Evolutionary conservation across 2,329 filamentous ascomycete species (phyloP).

Genomic region (Passalora sequoiae): DNA sequence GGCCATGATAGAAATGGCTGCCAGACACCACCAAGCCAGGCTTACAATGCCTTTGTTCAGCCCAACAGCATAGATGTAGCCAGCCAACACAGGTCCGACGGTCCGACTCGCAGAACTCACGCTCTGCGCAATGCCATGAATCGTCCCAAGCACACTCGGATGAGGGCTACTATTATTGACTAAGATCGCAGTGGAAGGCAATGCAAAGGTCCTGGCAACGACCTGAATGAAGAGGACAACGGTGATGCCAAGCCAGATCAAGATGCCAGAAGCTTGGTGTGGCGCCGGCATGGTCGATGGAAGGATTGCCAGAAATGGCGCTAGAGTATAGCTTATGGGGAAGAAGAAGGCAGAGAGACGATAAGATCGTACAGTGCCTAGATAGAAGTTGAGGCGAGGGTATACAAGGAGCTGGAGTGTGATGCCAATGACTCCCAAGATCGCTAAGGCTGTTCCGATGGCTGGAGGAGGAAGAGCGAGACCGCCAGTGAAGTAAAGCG

Average conservation of each 20-base stretch:
- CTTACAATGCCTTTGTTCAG: constrained; percentile 51
- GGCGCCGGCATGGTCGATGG: constrained; percentile 39
- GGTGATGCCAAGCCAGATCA: constrained; percentile 42
- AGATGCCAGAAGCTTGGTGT: constrained; percentile 35
- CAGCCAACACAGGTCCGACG: constrained; percentile 50
- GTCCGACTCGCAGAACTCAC: constrained; percentile 51
- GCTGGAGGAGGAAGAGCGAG: constrained; percentile 44
- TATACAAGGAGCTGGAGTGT: constrained; percentile 44
- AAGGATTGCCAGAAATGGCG: constrained; percentile 42
- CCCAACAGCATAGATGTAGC: constrained; percentile 50
- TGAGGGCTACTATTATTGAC: constrained; percentile 58
- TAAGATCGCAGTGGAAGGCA: constrained; percentile 56
- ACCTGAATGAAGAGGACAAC: constrained; percentile 43
- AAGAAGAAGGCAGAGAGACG: constrained; percentile 41
- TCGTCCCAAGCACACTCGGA: constrained; percentile 51
- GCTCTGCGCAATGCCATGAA: constrained; percentile 56
- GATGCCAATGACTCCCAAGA: constrained; percentile 46
- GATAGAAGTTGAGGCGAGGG: constrained; percentile 37
- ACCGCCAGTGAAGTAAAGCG: constrained; percentile 46
- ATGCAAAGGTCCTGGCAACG: constrained; percentile 45
- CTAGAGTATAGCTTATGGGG: constrained; percentile 41
- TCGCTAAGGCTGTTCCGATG: constrained; percentile 46
- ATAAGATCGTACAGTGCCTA: constrained; percentile 41
- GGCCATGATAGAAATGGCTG: constrained; percentile 50
- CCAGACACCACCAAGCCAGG: constrained; percentile 54